Conservation (phyloP, 2,329 filamentous ascomycete genomes). For the Aspergillaceae sp. region DNA sequence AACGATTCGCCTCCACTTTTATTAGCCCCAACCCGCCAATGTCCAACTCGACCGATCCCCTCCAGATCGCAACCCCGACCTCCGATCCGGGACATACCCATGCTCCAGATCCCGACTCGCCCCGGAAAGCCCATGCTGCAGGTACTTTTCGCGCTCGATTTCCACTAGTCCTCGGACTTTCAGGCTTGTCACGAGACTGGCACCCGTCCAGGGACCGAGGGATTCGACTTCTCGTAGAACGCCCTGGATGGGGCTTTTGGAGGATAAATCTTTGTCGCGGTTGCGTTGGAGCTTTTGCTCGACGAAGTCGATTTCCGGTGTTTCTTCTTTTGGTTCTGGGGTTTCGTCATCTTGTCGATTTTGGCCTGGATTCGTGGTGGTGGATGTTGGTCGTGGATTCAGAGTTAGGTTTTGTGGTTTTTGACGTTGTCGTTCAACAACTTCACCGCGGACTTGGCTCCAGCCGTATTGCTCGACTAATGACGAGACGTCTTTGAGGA, state of each 20-base stretch:
- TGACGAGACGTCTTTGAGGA: slow-evolving; percentile 63
- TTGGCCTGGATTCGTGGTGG: not conserved
- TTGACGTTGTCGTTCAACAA: slow-evolving; percentile 42
- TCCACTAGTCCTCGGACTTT: slow-evolving; percentile 55
- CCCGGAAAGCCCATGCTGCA: slow-evolving; percentile 42
- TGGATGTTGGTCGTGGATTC: slow-evolving; percentile 14
- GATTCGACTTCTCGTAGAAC: slow-evolving; percentile 49
- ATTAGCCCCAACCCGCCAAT: slow-evolving; percentile 38
- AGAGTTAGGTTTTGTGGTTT: slow-evolving; percentile 35
- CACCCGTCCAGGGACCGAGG: slow-evolving; percentile 57
- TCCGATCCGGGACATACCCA: slow-evolving; percentile 28
- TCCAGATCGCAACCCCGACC: slow-evolving; percentile 30
- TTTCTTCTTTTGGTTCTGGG: slow-evolving; percentile 7
- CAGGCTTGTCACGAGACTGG: slow-evolving; percentile 51
- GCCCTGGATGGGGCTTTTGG: slow-evolving; percentile 27
- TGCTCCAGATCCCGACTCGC: slow-evolving; percentile 38
- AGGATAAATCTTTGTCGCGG: slow-evolving; percentile 22
- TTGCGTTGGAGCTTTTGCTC: slow-evolving; percentile 32
- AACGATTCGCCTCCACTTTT: not conserved
- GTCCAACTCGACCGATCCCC: slow-evolving; percentile 43
- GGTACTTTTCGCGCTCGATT: slow-evolving; percentile 55
- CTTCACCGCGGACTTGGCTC: slow-evolving; percentile 66
- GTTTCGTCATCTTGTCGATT: too few species aligned
- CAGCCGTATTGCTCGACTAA: slow-evolving; percentile 65
- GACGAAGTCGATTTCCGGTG: slow-evolving; percentile 40